phyloP scores from a whole-genome alignment of 1,139 yeast species.

The Pichiaceae sp. region DNA sequence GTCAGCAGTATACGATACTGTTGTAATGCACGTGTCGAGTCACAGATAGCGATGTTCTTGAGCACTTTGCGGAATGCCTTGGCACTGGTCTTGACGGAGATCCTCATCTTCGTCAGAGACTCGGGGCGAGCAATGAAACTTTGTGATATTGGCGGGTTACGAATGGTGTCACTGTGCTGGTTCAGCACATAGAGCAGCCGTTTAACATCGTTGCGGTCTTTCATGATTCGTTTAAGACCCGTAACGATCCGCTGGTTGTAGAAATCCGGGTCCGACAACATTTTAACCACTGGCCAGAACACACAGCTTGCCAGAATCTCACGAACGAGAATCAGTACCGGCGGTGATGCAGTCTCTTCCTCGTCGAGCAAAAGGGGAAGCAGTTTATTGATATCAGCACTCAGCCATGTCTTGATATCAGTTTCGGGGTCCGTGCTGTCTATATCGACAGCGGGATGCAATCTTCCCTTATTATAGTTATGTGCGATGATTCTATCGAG shows the following conservation, averaged over 20 bases:
- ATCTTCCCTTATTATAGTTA: slow-evolving; percentile 45
- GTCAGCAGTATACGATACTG: slow-evolving; percentile 35
- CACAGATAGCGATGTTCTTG: slow-evolving; percentile 26
- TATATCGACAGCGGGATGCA: slow-evolving; percentile 56
- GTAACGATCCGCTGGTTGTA: slow-evolving; percentile 62
- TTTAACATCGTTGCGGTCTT: slow-evolving; percentile 70
- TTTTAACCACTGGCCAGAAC: slow-evolving; percentile 42
- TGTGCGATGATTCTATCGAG: slow-evolving; percentile 51
- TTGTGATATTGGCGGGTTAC: background rate
- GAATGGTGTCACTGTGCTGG: slow-evolving; percentile 37
- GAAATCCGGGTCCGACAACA: slow-evolving; percentile 67
- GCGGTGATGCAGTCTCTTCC: slow-evolving; percentile 41
- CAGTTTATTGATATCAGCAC: slow-evolving; percentile 33
- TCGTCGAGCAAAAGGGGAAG: slow-evolving; percentile 43
- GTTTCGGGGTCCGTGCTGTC: slow-evolving; percentile 32
- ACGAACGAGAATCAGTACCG: slow-evolving; percentile 42
- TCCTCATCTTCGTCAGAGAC: background rate
- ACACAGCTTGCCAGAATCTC: slow-evolving; percentile 59
- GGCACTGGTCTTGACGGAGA: slow-evolving; percentile 26
- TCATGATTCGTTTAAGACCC: slow-evolving; percentile 55
- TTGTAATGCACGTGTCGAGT: slow-evolving; percentile 30
- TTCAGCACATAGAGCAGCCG: slow-evolving; percentile 64
- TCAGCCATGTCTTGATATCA: slow-evolving; percentile 46
- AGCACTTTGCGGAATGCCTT: slow-evolving; percentile 36
- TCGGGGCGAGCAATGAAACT: background rate